phyloP scores from a whole-genome alignment of 2,329 filamentous ascomycete genomes.

The Pseudogymnoascus sp. region DNA sequence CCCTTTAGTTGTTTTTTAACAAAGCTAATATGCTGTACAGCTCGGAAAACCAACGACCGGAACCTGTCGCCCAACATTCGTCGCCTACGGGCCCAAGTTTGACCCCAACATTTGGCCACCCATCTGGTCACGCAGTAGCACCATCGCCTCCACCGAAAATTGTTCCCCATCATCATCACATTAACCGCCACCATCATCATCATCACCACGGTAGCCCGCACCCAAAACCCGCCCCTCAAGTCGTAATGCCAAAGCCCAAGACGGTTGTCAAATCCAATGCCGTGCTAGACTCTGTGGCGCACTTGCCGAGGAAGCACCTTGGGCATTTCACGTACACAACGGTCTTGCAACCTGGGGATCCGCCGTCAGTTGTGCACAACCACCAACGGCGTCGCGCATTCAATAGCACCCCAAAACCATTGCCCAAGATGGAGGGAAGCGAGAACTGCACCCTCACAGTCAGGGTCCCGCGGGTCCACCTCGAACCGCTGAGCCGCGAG shows the following conservation, averaged over 20 bases:
- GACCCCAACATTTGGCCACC: conserved; percentile 40
- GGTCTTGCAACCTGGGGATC: conserved; percentile 47
- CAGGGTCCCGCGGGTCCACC: conserved; percentile 72
- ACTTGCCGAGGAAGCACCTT: conserved; percentile 69
- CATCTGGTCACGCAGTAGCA: conserved; percentile 40
- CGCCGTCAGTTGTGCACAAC: conserved; percentile 14
- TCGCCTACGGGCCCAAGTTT: conserved; percentile 37
- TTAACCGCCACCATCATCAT: conserved; percentile 34
- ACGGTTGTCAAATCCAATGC: conserved; percentile 60
- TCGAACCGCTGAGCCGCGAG: conserved; percentile 63
- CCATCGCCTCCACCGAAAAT: conserved; percentile 35
- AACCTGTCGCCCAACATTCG: conserved; percentile 40
- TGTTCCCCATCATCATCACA: conserved; percentile 25
- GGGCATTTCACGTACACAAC: conserved; percentile 78
- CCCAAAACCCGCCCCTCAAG: conserved; percentile 20
- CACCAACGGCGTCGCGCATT: conserved; percentile 44
- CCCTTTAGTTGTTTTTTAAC: neutral
- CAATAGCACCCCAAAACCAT: conserved; percentile 55
- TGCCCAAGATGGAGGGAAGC: conserved; percentile 65
- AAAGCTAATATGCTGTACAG: conserved; percentile 23
- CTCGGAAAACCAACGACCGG: conserved; percentile 53
- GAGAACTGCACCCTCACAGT: conserved; percentile 85
- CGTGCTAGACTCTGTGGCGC: conserved; percentile 63
- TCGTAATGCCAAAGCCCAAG: conserved; percentile 51
- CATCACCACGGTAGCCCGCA: conserved; percentile 29